Percentiles rank a stretch among this genome's conserved stretches.
Evolutionary conservation across 1,284 basidiomycete genomes (phyloP).

Genomic region (Thelephora terrestris): DNA sequence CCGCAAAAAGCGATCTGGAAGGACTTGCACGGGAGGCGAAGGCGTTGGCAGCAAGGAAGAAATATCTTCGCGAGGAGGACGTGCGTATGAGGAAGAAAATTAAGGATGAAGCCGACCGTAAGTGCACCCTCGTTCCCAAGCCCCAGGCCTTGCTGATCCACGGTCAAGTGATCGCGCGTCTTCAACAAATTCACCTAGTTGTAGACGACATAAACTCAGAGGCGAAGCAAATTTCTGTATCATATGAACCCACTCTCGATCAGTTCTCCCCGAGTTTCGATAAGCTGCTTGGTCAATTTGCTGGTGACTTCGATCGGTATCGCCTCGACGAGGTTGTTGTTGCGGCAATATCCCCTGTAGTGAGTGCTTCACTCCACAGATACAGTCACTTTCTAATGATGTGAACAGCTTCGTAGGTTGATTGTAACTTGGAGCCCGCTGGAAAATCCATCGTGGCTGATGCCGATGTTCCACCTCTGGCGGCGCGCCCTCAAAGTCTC

Average conservation of each 20-base stretch:
- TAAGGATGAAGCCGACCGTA: constrained; percentile 65
- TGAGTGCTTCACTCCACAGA: constrained; percentile 24
- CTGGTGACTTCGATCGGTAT: constrained; percentile 72
- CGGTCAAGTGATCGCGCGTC: constrained; percentile 56
- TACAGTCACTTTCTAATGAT: constrained; percentile 6
- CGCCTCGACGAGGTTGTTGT: constrained; percentile 87
- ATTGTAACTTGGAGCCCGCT: constrained; percentile 67
- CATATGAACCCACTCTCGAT: constrained; percentile 61
- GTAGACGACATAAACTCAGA: constrained; percentile 59
- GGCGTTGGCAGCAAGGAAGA: constrained; percentile 68
- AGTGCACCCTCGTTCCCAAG: constrained; percentile 18
- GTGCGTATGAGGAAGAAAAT: constrained; percentile 56
- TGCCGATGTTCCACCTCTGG: constrained; percentile 63
- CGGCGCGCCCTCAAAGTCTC: constrained; percentile 54
- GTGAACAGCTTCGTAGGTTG: constrained; percentile 45
- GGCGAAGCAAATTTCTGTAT: constrained; percentile 49
- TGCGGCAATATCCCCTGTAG: constrained; percentile 76
- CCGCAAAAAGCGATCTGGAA: constrained; percentile 74
- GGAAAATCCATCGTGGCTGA: constrained; percentile 50
- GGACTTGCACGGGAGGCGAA: constrained; percentile 87
- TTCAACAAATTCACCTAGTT: constrained; percentile 68
- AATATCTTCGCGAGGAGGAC: constrained; percentile 67
- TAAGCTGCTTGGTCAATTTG: constrained; percentile 60
- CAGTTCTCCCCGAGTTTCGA: constrained; percentile 65
- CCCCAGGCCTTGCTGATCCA: constrained; percentile 5